phyloP scores from a whole-genome alignment of 2,329 filamentous ascomycete species.

The Sporothrix inflata region DNA sequence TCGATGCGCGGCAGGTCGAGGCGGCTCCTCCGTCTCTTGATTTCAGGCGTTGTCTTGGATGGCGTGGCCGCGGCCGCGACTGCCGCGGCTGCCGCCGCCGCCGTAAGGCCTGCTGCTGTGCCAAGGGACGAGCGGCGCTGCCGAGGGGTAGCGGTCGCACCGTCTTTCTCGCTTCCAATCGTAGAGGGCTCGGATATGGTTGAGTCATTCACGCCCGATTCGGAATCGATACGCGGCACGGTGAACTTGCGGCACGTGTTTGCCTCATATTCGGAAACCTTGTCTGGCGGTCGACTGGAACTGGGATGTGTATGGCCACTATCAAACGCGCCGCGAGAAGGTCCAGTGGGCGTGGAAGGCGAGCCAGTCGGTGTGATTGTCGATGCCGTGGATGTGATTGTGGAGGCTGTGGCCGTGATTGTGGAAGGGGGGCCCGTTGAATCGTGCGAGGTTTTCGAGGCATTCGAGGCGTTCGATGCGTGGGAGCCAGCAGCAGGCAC shows the following conservation, averaged over 20 bases:
- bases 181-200: constrained; percentile 19
- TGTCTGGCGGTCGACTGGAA: not conserved
- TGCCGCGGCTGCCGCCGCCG: constrained; percentile 21
- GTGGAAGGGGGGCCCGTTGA: constrained; percentile 7
- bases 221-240: constrained; percentile 35
- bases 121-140: not conserved
- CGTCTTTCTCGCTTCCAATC: not conserved
- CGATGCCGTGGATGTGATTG: not conserved
- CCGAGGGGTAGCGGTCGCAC: not conserved
- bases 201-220: constrained; percentile 30
- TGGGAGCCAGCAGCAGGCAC: not conserved
- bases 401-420: constrained; percentile 10
- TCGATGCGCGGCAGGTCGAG: constrained; percentile 52
- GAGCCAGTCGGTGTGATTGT: constrained; percentile 15
- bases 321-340: not conserved
- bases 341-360: constrained; percentile 7
- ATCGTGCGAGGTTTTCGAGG: not conserved
- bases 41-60: constrained; percentile 11
- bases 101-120: not conserved
- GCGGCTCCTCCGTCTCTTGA: constrained; percentile 43
- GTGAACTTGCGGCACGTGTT: constrained; percentile 49
- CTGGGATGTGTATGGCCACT: not conserved
- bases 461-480: not conserved
- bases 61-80: not conserved
- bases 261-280: constrained; percentile 42